Evolutionary conservation across 257 asterid genomes (phyloP).

Genomic region (Solanum sitiens): DNA sequence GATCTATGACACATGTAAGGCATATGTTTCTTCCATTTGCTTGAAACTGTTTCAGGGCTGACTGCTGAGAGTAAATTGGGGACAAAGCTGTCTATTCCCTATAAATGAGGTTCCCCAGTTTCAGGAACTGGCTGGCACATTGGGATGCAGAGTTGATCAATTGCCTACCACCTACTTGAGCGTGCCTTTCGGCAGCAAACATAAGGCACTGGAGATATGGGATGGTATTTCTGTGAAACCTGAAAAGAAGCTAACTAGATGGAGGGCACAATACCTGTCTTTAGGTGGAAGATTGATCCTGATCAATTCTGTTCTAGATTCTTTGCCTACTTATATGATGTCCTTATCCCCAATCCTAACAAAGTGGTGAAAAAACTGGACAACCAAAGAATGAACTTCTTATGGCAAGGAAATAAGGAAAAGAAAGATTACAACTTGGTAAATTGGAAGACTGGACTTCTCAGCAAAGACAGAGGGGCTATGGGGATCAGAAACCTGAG

Average conservation of each 20-base stretch:
- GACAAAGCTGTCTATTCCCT: background rate
- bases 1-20: background rate
- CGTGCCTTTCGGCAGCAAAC: background rate
- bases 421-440: background rate
- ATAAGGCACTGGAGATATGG: background rate
- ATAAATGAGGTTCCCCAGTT: background rate
- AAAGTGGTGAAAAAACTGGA: background rate
- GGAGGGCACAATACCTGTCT: background rate
- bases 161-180: background rate
- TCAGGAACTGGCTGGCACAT: background rate
- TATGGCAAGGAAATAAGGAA: background rate
- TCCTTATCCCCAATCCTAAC: background rate
- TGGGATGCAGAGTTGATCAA: background rate
- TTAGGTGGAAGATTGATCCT: background rate
- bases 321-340: background rate
- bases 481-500: background rate
- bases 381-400: background rate
- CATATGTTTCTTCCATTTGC: background rate
- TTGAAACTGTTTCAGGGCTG: background rate
- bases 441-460: background rate
- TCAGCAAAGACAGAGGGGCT: background rate
- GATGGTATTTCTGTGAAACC: background rate
- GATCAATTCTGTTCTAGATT: background rate
- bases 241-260: background rate
- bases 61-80: background rate